Percentiles rank a stretch among this genome's conserved stretches.
Conservation (phyloP, 2,329 filamentous ascomycete genomes). For the Trichophyton mentagrophytes region DNA sequence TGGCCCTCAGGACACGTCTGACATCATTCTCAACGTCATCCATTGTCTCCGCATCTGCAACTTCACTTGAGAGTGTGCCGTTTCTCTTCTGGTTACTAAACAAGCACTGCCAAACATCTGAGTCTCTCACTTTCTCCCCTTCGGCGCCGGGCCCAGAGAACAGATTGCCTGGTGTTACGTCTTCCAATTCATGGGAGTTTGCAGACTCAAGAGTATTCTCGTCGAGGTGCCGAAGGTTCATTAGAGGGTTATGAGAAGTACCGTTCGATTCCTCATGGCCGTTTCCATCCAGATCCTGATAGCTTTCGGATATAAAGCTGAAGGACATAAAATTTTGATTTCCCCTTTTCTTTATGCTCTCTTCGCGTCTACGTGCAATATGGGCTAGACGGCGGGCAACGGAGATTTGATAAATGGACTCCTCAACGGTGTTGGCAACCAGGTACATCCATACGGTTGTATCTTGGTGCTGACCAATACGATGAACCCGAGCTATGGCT, state of each 20-base stretch:
- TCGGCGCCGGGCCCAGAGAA: conserved; percentile 57
- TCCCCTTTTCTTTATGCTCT: conserved; percentile 11
- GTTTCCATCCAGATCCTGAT: background rate
- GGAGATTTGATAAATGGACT: conserved; percentile 79
- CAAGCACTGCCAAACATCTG: conserved; percentile 78
- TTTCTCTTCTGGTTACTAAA: conserved; percentile 48
- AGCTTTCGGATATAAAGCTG: background rate
- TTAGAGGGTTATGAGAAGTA: conserved; percentile 18
- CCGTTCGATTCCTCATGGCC: background rate
- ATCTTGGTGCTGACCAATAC: conserved; percentile 76
- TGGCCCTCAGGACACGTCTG: conserved; percentile 39
- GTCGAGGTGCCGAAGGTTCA: conserved; percentile 29
- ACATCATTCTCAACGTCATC: conserved; percentile 31
- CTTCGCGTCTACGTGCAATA: conserved; percentile 42
- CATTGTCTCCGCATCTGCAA: conserved; percentile 15
- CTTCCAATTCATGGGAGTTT: conserved; percentile 71
- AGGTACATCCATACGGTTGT: conserved; percentile 96
- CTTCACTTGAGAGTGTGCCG: background rate
- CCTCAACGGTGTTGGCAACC: conserved; percentile 79
- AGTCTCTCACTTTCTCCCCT: conserved; percentile 65
- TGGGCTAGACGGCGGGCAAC: conserved; percentile 67
- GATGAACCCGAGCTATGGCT: conserved; percentile 85
- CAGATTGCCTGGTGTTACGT: conserved; percentile 55
- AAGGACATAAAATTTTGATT: conserved; percentile 3
- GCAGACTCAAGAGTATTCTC: conserved; percentile 63